phyloP scores from a whole-genome alignment of 2,329 filamentous ascomycete genomes.

The Huntiella moniliformis region DNA sequence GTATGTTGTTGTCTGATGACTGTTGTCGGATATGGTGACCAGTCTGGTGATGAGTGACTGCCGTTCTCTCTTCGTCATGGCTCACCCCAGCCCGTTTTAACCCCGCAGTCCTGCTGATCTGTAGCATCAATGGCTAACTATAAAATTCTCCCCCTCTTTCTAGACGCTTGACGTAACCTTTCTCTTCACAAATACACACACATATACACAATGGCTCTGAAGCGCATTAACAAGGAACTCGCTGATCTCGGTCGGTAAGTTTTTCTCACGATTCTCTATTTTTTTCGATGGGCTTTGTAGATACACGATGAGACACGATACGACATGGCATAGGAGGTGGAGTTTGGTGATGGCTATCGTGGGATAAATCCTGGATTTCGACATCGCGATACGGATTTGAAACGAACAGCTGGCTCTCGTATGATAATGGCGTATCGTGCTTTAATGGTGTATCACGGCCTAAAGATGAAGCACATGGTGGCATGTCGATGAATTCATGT shows the following conservation, averaged over 20 bases:
- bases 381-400: too few species aligned
- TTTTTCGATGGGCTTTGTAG: neutral
- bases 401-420: too few species aligned
- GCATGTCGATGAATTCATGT: too few species aligned
- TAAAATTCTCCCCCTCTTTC: too few species aligned
- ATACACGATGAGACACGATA: neutral
- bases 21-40: too few species aligned
- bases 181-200: constrained; percentile 4
- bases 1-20: too few species aligned
- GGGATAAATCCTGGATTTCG: too few species aligned
- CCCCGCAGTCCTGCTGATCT: neutral
- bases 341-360: too few species aligned
- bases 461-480: too few species aligned
- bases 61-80: neutral
- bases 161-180: neutral
- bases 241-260: constrained; percentile 72
- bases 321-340: too few species aligned
- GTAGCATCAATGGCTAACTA: neutral
- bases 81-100: neutral
- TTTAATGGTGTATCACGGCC: too few species aligned
- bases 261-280: neutral
- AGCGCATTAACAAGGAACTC: constrained; percentile 90
- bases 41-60: neutral
- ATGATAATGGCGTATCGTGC: too few species aligned
- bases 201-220: constrained; percentile 52